Evolutionary conservation across 2,329 filamentous ascomycete genomes (phyloP).

Genomic region (Aspergillus sp.): DNA sequence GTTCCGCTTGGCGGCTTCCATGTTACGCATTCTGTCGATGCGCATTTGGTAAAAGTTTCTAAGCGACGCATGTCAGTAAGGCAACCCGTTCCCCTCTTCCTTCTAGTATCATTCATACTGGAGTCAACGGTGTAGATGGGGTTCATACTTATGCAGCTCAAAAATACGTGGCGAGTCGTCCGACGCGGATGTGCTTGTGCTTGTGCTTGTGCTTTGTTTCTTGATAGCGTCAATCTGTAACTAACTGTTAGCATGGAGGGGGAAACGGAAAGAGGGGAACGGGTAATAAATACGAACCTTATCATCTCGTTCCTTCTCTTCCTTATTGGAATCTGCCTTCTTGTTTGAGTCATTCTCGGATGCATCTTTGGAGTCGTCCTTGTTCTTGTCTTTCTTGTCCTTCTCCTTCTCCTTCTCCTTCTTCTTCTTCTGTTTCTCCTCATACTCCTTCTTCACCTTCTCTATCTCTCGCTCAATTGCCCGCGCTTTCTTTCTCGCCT

Average conservation of each 20-base stretch:
- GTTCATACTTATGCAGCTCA: slow-evolving; percentile 70
- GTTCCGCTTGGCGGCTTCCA: slow-evolving; percentile 77
- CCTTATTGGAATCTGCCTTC: slow-evolving; percentile 38
- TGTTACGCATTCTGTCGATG: slow-evolving; percentile 72
- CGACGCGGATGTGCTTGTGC: slow-evolving; percentile 33
- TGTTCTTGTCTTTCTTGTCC: slow-evolving; percentile 43
- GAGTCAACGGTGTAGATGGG: neutral
- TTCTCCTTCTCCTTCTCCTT: slow-evolving; percentile 64
- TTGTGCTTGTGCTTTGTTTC: slow-evolving; percentile 35
- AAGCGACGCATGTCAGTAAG: slow-evolving; percentile 8
- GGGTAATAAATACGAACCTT: slow-evolving; percentile 44
- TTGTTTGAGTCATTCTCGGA: slow-evolving; percentile 41
- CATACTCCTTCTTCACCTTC: slow-evolving; percentile 57
- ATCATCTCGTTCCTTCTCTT: slow-evolving; percentile 52
- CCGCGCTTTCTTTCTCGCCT: slow-evolving; percentile 44
- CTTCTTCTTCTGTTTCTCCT: slow-evolving; percentile 73
- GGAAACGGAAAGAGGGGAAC: neutral
- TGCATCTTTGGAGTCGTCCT: slow-evolving; percentile 45
- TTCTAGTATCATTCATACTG: neutral
- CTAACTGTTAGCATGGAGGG: slow-evolving; percentile 1
- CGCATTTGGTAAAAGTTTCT: slow-evolving; percentile 87
- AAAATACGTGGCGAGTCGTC: slow-evolving; percentile 79
- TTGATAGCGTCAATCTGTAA: slow-evolving; percentile 46
- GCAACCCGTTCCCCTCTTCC: neutral
- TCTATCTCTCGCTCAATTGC: slow-evolving; percentile 47